Evolutionary conservation across 2,329 filamentous ascomycete species (phyloP), one percentile per base, ranked within the genome.

Genomic region (Aspergillus clavatus): DNA sequence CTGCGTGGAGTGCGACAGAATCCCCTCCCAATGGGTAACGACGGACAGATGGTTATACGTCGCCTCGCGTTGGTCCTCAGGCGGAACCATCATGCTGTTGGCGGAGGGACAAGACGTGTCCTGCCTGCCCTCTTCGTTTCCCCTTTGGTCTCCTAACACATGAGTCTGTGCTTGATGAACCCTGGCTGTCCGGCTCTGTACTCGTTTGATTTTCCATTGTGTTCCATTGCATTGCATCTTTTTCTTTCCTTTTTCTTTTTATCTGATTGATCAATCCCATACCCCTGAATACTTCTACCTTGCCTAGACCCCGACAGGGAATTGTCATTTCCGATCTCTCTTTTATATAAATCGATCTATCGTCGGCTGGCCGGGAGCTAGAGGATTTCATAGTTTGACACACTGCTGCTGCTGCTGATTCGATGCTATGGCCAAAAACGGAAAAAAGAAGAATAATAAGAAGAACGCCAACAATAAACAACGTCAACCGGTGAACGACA

Each of bases 371-470:
- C 47, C 52, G 42, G n/a, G 43, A 21, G 11, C 36, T 12, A 16
- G 38, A 19, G 14, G 42, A 47, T 52, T n/a, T 53, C 46, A 33
- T 43, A 39, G 44, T 50, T 55, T 46, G 53, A 54, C 55, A 56
- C 58, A 57, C 53, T 57, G 57, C 60, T 54, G 59, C 53, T 57
- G 57, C 60, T 54, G 59, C 56, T 65, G 46, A 63, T 52, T 53
- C 49, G 53, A 60, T 58, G 58, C 51, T 50, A 72, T 71, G 66
- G 61, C 55, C 51, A 72, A 56, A 49, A 54, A 56, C 48, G 33
- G 46, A 28, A 52, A 64, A 48, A 68, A 62, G 48, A 63, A 58
- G 46, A 70, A 65, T 48, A 65, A 64, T 49, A 62, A 61, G 48
- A 66, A 59, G 40, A 61, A 61, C 39, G 62, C 59, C 51, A 58